Evolutionary conservation across 2,329 filamentous ascomycete genomes (phyloP).

Genomic region (Nemania sp.): DNA sequence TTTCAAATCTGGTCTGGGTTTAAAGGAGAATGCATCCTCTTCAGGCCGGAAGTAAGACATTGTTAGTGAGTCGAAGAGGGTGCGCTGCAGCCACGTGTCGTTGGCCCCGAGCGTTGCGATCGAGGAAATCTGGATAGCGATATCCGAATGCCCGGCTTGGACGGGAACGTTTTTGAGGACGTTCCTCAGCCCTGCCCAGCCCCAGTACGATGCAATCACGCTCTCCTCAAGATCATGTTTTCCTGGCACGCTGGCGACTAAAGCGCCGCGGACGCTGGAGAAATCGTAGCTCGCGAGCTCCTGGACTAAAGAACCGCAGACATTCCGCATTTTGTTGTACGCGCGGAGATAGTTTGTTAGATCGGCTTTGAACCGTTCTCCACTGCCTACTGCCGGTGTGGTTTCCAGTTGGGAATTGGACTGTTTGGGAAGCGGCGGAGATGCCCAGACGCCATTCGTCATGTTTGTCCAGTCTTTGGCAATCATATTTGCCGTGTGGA

Average conservation of each 20-base stretch:
- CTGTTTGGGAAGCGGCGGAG: constrained; percentile 66
- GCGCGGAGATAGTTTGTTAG: constrained; percentile 71
- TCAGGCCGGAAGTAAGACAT: constrained; percentile 27
- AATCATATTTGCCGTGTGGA: constrained; percentile 95
- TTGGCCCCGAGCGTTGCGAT: constrained; percentile 76
- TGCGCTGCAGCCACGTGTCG: constrained; percentile 72
- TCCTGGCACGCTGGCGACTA: constrained; percentile 80
- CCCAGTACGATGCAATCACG: constrained; percentile 65
- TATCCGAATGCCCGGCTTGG: constrained; percentile 45
- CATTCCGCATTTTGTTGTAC: constrained; percentile 64
- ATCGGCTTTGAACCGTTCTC: constrained; percentile 74
- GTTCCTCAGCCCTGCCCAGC: constrained; percentile 70
- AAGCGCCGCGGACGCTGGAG: constrained; percentile 64
- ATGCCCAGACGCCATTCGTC: constrained; percentile 82
- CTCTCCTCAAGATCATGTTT: constrained; percentile 56
- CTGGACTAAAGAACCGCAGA: constrained; percentile 58
- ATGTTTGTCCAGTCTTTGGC: constrained; percentile 83
- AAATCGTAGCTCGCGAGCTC: constrained; percentile 70
- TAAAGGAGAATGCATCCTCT: constrained; percentile 15
- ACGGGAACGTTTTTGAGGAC: constrained; percentile 59
- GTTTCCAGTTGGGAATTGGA: no score
- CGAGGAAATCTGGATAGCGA: constrained; percentile 74
- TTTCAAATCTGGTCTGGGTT: constrained; percentile 57
- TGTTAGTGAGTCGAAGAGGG: constrained; percentile 58
- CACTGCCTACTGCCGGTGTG: constrained; percentile 54